Evolutionary conservation across 331 rosid genomes (phyloP), one percentile per base, ranked within the genome.

Genomic region (Arachis monticola): DNA sequence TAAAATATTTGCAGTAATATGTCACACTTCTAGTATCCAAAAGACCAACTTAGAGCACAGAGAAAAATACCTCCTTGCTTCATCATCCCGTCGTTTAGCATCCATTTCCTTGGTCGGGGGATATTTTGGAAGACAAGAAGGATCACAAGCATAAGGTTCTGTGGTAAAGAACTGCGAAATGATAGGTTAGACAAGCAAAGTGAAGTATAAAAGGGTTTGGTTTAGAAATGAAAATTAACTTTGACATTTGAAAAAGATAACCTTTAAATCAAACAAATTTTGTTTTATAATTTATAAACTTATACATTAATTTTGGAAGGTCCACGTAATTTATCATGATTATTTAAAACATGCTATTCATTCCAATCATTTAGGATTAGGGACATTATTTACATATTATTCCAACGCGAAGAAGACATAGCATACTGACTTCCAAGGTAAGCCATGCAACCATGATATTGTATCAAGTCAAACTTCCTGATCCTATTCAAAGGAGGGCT

Each of bases 41-140:
- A 79, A 82, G 73, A 64, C 10, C 44, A 77, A 22, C 38, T 41
- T 13, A 48, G 76, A 67, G 55, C 14, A 12, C 59, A 53, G 31
- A 53, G 31, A 76, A 56, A 55, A 7, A 42, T 78, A 93, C 97
- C 96, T 95, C 77, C 91, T 85, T 63, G 92, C 89, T 87, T 91
- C 97, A 14, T 91, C 92, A 38, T 91, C 97, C 52, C 97, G 88
- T 52, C 92, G 85, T 83, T 86, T 91, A 10, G 94, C 97, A 81
- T 91, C 97, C 40, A 91, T 89, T 83, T 91, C 97, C 84, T 91
- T 91, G 70, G 89, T 91, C 7, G 97, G 97, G 32, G 97, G 94
- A 79, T 88, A 91, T 77, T 91, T 78, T 45, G 97, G 97, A 68
- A 91, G 94, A 82, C 81, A 79, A 65, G 92, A 87, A 72, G 97